Evolutionary conservation across 148 eudicot species (phyloP), one percentile per base, ranked within the genome.

Genomic region (Chenopodium berlandieri): DNA sequence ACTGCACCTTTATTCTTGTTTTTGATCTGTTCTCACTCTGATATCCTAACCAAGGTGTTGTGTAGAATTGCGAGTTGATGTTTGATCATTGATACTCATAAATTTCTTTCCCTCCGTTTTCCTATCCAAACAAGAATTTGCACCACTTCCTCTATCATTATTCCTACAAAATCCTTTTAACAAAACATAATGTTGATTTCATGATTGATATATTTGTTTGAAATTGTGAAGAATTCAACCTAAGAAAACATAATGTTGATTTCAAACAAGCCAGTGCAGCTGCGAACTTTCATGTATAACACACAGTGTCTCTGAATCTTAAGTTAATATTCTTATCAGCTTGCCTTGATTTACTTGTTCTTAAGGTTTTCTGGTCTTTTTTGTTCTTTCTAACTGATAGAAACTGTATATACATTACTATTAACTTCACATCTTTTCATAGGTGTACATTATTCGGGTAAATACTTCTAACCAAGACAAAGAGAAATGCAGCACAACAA

Each of bases 391-490:
- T 17, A 40, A 9, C 12, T 64, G 68, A 64, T 64, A 64, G 30
- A n/a, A n/a, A 17, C 17, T 56, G 4, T 17, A 12, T 2, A 0
- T 50, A 13, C 12, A 50, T 50, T 54, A 62, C 65, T 23, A 30
- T 4, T 77, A 54, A 68, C 73, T 25, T 77, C 44, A 70, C 47
- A 31, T 34, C 76, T 40, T 66, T 62, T 66, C 68, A 74, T 76
- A 92, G 96, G 91, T 92, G 34, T 78, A 91, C 83, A 88, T 92
- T 31, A 75, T 89, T 47, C 82, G 89, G 37, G 86, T 77, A 20
- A 84, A 87, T 77, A 79, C 83, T 47, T 40, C 40, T n/a, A 87
- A 82, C 63, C 86, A 84, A 4, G 73, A 75, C 0, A 85, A 87
- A n/a, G 83, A 86, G 22, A 56, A 16, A 56, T 17, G 62, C 22